These are phyloP conservation scores for Malus fusca DNA, from an alignment of 306 rosid genomes.

Conservation along the genomic window DNA sequence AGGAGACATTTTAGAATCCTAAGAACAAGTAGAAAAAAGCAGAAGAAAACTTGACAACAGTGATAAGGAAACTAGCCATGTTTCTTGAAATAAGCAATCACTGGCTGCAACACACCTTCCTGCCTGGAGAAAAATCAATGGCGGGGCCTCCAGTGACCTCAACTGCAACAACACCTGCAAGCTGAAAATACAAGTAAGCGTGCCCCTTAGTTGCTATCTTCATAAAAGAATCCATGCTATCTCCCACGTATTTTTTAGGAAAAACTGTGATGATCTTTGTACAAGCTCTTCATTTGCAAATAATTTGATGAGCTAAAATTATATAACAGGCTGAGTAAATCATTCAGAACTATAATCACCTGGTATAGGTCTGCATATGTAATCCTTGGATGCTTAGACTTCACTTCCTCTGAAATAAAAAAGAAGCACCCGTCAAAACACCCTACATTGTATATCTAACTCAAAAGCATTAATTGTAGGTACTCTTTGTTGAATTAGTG, in stretches of 20 bases:
- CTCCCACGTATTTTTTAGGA: neutral
- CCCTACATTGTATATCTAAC: neutral
- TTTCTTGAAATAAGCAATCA: slow-evolving; percentile 15
- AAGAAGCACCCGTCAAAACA: slow-evolving; percentile 20
- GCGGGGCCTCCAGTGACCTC: slow-evolving; percentile 97
- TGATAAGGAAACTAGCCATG: slow-evolving; percentile 7
- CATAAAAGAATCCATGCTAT: neutral
- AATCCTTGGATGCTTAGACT: slow-evolving; percentile 59
- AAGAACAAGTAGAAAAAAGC: neutral
- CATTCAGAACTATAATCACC: slow-evolving; percentile 44
- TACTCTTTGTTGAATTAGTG: neutral
- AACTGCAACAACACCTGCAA: slow-evolving; percentile 96
- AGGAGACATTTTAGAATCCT: slow-evolving; percentile 73
- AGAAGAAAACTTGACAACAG: neutral
- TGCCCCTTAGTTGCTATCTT: neutral
- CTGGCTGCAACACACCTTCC: slow-evolving; percentile 42
- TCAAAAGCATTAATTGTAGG: neutral
- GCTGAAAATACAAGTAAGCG: slow-evolving; percentile 38
- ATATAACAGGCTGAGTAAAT: neutral
- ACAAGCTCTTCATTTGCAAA: neutral
- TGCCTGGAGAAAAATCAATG: slow-evolving; percentile 73
- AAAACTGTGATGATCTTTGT: neutral
- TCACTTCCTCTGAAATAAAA: slow-evolving; percentile 71
- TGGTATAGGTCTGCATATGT: slow-evolving; percentile 84
- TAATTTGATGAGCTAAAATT: neutral